Evolutionary conservation across 2,329 filamentous ascomycete genomes (phyloP).

Genomic region (Penicillium concentricum): DNA sequence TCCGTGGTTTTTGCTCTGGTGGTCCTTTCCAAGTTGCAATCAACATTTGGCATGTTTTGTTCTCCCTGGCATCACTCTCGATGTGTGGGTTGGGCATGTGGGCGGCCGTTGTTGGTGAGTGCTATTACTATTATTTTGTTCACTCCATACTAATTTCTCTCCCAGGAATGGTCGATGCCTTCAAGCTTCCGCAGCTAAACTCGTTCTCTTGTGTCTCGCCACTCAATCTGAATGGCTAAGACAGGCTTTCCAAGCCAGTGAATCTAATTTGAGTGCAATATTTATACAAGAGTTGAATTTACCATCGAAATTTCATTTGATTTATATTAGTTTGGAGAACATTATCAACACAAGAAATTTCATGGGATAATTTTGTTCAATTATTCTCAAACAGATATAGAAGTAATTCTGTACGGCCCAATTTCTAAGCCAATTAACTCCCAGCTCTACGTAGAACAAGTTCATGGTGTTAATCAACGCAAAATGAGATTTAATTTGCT

Average conservation of each 20-base stretch:
- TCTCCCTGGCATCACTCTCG: neutral
- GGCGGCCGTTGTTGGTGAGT: neutral
- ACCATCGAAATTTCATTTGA: too few relatives aligned
- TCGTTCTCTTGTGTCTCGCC: neutral
- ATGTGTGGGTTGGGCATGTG: neutral
- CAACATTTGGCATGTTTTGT: neutral
- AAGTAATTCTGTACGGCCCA: too few relatives aligned
- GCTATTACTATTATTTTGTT: neutral
- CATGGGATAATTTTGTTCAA: too few relatives aligned
- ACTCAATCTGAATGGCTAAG: constrained; percentile 17
- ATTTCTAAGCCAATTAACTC: neutral
- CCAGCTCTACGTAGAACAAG: neutral
- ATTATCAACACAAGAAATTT: too few relatives aligned
- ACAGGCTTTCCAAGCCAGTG: neutral
- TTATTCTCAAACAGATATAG: too few relatives aligned
- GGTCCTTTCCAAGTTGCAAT: neutral
- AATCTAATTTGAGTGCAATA: neutral
- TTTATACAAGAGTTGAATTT: too few relatives aligned
- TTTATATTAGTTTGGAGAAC: too few relatives aligned
- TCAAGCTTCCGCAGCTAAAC: neutral
- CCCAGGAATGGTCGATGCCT: neutral
- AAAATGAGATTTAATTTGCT: neutral
- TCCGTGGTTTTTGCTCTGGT: neutral
- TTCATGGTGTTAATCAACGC: neutral
- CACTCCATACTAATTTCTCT: neutral